A percentile compares a stretch with the other conserved stretches of the same genome.
Conservation (phyloP, 192 early-diverging fungal species). For the Martensiomyces pterosporus region DNA sequence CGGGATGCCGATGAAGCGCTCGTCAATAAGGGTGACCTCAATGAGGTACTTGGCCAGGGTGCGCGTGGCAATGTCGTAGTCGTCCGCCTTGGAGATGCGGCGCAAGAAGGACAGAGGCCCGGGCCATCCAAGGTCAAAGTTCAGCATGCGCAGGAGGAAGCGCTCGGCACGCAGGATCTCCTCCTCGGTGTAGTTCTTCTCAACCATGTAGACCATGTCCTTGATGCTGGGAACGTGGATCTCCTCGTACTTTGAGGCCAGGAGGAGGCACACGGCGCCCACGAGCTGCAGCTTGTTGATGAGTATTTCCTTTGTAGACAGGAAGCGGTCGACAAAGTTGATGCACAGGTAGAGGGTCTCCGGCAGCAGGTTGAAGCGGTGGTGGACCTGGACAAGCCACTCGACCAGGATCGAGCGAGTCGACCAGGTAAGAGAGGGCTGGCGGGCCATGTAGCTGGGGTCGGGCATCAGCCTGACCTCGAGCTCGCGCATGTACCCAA, state of each 20-base stretch:
- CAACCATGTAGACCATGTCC: slow-evolving; percentile 50
- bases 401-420: slow-evolving; percentile 54
- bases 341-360: slow-evolving; percentile 57
- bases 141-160: slow-evolving; percentile 51
- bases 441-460: slow-evolving; percentile 49
- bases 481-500: slow-evolving; percentile 58
- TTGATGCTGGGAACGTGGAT: slow-evolving; percentile 52
- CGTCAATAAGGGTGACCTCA: slow-evolving; percentile 56
- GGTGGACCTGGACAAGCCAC: slow-evolving; percentile 58
- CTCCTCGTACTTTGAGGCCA: slow-evolving; percentile 61
- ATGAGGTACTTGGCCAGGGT: slow-evolving; percentile 59
- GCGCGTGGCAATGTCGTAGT: slow-evolving; percentile 55
- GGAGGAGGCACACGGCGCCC: slow-evolving; percentile 49
- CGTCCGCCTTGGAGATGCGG: slow-evolving; percentile 57
- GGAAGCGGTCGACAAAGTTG: slow-evolving; percentile 59
- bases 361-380: slow-evolving; percentile 55
- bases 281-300: slow-evolving; percentile 56
- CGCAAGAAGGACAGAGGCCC: slow-evolving; percentile 58
- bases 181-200: slow-evolving; percentile 39
- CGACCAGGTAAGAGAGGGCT: slow-evolving; percentile 49
- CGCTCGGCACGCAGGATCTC: slow-evolving; percentile 57
- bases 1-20: slow-evolving; percentile 53
- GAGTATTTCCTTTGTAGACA: slow-evolving; percentile 46
- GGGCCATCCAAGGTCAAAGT: slow-evolving; percentile 58
- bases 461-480: slow-evolving; percentile 56